These are phyloP conservation scores for Viola odorata DNA, from an alignment of 345 rosid genomes.

Conservation along the genomic window DNA sequence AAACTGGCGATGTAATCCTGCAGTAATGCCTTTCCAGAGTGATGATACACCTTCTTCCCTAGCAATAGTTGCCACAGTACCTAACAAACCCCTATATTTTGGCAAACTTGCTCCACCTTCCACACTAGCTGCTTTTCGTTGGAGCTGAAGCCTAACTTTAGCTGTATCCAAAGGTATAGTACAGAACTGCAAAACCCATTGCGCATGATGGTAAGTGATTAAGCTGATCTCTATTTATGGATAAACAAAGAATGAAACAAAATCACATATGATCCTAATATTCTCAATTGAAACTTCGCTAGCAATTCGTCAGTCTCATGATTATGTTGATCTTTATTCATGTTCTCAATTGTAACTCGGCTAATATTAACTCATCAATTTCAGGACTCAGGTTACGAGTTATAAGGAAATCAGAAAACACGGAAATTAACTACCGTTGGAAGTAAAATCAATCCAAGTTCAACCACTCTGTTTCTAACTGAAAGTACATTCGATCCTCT, in stretches of 20 bases:
- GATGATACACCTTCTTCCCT: constrained; percentile 88
- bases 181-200: constrained; percentile 51
- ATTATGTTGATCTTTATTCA: too few species aligned
- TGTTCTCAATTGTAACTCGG: too few species aligned
- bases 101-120: constrained; percentile 58
- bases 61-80: constrained; percentile 88
- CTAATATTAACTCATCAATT: too few species aligned
- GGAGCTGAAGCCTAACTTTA: constrained; percentile 99
- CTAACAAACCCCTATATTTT: constrained; percentile 83
- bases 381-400: too few species aligned
- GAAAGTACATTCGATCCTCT: too few species aligned
- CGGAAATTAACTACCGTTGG: too few species aligned
- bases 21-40: constrained; percentile 94
- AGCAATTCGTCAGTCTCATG: too few species aligned
- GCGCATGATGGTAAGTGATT: background rate
- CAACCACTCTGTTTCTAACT: too few species aligned
- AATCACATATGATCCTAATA: too few species aligned
- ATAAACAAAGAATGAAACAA: background rate
- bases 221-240: background rate
- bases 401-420: too few species aligned
- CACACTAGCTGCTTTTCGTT: constrained; percentile 45
- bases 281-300: too few species aligned
- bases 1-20: constrained; percentile 96
- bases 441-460: too few species aligned
- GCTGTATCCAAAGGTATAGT: constrained; percentile 98